Conservation (phyloP, 306 rosid species). For the Lathyrus aphaca region DNA sequence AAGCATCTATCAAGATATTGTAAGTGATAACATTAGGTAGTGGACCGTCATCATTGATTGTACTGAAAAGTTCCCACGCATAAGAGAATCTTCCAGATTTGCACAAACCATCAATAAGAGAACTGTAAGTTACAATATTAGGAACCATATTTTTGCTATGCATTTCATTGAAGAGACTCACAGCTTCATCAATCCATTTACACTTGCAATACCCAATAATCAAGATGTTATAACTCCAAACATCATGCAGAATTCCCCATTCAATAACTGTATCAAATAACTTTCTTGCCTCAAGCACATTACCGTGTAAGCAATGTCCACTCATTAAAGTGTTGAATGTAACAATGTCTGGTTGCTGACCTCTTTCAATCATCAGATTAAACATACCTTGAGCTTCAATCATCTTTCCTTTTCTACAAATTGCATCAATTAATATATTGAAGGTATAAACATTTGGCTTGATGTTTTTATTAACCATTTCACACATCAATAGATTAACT, state of each 20-base stretch:
- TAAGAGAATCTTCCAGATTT: slow-evolving; percentile 33
- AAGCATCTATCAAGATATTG: slow-evolving; percentile 40
- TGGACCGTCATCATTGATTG: slow-evolving; percentile 36
- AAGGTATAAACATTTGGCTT: slow-evolving; percentile 41
- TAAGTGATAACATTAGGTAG: slow-evolving; percentile 42
- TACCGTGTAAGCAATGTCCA: slow-evolving; percentile 42
- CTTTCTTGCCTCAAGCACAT: slow-evolving; percentile 31
- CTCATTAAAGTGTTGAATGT: slow-evolving; percentile 44
- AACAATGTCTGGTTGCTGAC: slow-evolving; percentile 26
- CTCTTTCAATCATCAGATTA: slow-evolving; percentile 34
- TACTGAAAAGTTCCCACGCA: slow-evolving; percentile 28
- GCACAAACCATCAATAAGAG: slow-evolving; percentile 48
- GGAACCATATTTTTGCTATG: slow-evolving; percentile 22
- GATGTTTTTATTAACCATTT: slow-evolving; percentile 41
- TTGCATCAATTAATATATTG: slow-evolving; percentile 39
- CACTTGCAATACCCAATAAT: slow-evolving; percentile 45
- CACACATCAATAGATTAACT: slow-evolving; percentile 29
- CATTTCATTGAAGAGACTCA: slow-evolving; percentile 38
- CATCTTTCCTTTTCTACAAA: slow-evolving; percentile 42
- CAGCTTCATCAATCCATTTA: slow-evolving; percentile 40
- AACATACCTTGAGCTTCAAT: slow-evolving; percentile 35
- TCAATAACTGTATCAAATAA: slow-evolving; percentile 29
- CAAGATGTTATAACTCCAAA: slow-evolving; percentile 46
- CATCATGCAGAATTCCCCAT: slow-evolving; percentile 35
- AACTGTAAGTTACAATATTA: slow-evolving; percentile 34